These are phyloP conservation scores for Sporothrix humicola DNA, from an alignment of 2,329 filamentous ascomycete species.

Conservation along the genomic window DNA sequence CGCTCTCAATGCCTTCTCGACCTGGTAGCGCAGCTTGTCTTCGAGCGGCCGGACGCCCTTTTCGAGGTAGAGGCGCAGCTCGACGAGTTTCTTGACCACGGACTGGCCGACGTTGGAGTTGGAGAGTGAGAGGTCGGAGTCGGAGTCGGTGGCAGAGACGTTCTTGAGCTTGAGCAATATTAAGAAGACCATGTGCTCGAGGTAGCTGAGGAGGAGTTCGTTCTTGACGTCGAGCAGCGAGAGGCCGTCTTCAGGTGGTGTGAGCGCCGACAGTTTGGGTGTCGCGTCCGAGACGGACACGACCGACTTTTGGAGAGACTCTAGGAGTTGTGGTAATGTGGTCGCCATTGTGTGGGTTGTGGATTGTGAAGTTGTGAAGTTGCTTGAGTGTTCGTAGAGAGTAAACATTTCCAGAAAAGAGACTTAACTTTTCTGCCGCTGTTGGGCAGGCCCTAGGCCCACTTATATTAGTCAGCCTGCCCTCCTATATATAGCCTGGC, in stretches of 20 bases:
- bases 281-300: slow-evolving; percentile 70
- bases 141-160: slow-evolving; percentile 40
- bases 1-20: slow-evolving; percentile 90
- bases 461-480: too few relatives aligned
- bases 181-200: slow-evolving; percentile 91
- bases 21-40: slow-evolving; percentile 88
- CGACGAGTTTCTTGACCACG: slow-evolving; percentile 84
- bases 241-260: slow-evolving; percentile 83
- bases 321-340: slow-evolving; percentile 55
- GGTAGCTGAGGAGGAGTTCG: slow-evolving; percentile 93
- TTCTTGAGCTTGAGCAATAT: slow-evolving; percentile 80
- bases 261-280: slow-evolving; percentile 65
- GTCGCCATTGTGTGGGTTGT: slow-evolving; percentile 41
- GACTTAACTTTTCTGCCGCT: not conserved
- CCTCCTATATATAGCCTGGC: too few relatives aligned
- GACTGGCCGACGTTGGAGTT: slow-evolving; percentile 61
- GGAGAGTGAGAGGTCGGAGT: slow-evolving; percentile 42
- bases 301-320: slow-evolving; percentile 63
- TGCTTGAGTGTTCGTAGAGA: not conserved
- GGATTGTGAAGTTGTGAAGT: not conserved
- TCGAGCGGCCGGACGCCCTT: slow-evolving; percentile 90
- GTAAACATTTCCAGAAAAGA: not conserved
- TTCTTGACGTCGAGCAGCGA: slow-evolving; percentile 96
- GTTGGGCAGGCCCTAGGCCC: too few relatives aligned
- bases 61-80: slow-evolving; percentile 90